Evolutionary conservation across 306 rosid species (phyloP), one percentile per base, ranked within the genome.

Genomic region (Vigna angularis): DNA sequence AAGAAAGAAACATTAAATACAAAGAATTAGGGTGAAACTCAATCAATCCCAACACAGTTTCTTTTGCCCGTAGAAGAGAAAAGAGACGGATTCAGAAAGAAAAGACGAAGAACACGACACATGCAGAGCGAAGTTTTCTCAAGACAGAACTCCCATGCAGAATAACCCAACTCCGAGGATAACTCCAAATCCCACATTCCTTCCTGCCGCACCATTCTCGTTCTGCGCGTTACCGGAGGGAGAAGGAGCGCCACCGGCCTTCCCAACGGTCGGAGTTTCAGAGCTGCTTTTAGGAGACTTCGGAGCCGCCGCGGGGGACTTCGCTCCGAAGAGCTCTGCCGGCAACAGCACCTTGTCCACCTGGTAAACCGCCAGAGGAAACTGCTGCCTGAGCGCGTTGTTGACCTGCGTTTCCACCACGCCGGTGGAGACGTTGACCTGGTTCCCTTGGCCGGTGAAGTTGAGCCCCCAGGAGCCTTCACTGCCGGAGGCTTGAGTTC

Each of bases 261-360:
- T 22, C 4, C 7, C 34, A 0, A 42, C 7, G 58, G 7, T 44
- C 0, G 73, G 53, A 34, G 18, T 53, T 0, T 52, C 62, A 0
- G 87, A 38, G 1, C 90, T 86, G 3, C 88, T 51, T 24, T 81
- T 85, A 0, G 83, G 75, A 4, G 71, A 20, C 59, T 79, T 82
- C 0, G 89, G 86, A 78, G 97, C 83, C 0, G 90, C 52, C 0
- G 76, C 11, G 0, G 87, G 78, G 26, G 93, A 17, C 65, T 85
- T 82, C 2, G 67, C 76, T 1, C 89, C 90, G 7, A 81, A 90
- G 24, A 94, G 83, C n/a, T 78, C 88, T 18, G 2, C 8, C 0
- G 98, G 97, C 84, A 90, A 86, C 82, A 94, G 34, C 4, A 94
- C 98, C 74, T 83, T 53, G 63, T 94, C 97, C 28, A 90, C 77